Conservation (phyloP, 78 protist genomes). For the Chrysochromulina parva region DNA sequence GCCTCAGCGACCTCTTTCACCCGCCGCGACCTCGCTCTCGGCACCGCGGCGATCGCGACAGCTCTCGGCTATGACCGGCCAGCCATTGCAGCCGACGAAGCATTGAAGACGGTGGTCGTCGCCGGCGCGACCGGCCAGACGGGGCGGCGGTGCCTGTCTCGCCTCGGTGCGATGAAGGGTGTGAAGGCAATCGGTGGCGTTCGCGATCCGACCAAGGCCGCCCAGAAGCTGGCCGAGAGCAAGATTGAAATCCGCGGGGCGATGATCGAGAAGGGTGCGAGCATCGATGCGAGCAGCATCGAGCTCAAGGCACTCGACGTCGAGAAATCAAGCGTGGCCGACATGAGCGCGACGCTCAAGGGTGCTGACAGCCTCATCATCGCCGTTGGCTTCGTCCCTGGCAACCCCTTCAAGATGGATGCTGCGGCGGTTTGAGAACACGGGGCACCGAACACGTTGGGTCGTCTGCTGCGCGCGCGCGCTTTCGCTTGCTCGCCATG, state of each 20-base stretch:
- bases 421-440: not conserved
- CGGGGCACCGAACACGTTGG: no score
- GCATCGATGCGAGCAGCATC: not conserved
- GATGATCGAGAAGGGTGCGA: not conserved
- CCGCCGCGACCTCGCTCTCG: no score
- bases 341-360: not conserved
- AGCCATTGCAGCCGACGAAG: no score
- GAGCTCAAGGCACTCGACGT: slow-evolving; percentile 4
- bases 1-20: no score
- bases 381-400: slow-evolving; percentile 26
- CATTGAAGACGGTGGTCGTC: not conserved
- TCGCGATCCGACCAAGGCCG: not conserved
- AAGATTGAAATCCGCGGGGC: not conserved
- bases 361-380: not conserved
- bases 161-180: not conserved
- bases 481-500: no score
- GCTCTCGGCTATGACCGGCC: no score
- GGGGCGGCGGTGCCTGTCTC: slow-evolving; percentile 1
- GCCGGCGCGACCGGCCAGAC: slow-evolving; percentile 40
- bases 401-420: slow-evolving; percentile 19
- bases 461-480: no score
- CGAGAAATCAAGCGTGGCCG: not conserved
- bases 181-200: not conserved
- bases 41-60: no score
- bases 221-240: not conserved